Base-by-base conservation (phyloP, 2,329 filamentous ascomycete species). In the Aspergillus glaucus region DNA sequence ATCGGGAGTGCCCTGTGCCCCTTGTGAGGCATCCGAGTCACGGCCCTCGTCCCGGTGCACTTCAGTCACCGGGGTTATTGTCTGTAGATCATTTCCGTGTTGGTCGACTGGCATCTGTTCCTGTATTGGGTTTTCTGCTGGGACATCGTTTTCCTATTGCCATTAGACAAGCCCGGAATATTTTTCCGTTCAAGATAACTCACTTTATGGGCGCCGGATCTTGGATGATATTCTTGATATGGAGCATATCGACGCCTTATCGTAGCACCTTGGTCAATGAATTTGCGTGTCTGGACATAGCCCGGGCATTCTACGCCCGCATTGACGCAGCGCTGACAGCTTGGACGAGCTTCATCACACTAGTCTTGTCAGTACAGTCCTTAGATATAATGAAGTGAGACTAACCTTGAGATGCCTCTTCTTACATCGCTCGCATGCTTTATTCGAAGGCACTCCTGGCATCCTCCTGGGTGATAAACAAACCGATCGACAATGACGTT, bases 221-320 rank as follows among this genome's bases (percentile, higher is more conserved):
- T 40, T 19, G 55, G 14, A 17, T 51, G 52, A 21, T 30, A 36
- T n/a, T 66, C 62, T 34, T 63, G 61, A 52, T 69, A 69, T 17
- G 67, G 67, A 46, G 66, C 66, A 60, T 67, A 69, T 28, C 67
- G 60, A 14, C 65, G 64, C 43, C 69, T 62, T 21, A 72, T 66
- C 15, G 68, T 67, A 19, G 67, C 64, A 5, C 69, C 68, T 48
- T 72, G 68, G 45, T 72, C 69, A 43, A 72, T 69, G 48, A 72
- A 72, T 40, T 72, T 72, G 48, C 69, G 68, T 19, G 63, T 70
- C 46, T 70, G 66, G 17, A 70, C 63, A 62, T 71, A 72, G n/a
- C 69, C 69, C 0, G 68, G 67, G 42, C 69, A 72, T 46, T 70
- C 62, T 21, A 67, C 62, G 10, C 67, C 67, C 6, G 68, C 63